Percentiles rank a stretch among this genome's conserved stretches.
Evolutionary conservation across 495 filamentous ascomycete genomes (phyloP).

Genomic region (Annulohypoxylon moriforme): DNA sequence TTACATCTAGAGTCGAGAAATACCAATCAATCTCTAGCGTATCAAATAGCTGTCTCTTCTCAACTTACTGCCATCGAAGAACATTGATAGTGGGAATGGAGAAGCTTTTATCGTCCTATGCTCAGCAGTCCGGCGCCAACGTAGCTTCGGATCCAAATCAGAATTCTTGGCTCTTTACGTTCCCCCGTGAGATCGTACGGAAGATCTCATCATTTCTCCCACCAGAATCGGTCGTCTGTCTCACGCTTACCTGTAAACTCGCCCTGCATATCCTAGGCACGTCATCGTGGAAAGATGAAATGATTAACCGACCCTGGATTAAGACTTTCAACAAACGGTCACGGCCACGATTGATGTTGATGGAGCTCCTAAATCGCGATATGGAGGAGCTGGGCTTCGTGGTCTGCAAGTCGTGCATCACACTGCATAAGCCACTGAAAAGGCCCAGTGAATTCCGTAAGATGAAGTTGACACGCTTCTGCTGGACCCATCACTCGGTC

Average conservation of each 20-base stretch:
- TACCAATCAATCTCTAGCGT: background rate
- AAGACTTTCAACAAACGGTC: background rate
- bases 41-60: background rate
- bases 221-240: background rate
- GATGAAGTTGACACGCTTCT: background rate
- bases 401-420: constrained; percentile 1
- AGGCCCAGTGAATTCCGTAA: constrained; percentile 1
- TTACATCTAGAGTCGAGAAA: background rate
- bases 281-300: constrained; percentile 1
- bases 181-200: constrained; percentile 1
- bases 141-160: constrained; percentile 9
- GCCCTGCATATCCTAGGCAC: background rate
- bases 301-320: background rate
- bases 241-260: constrained; percentile 9
- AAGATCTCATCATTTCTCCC: constrained; percentile 5
- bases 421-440: background rate
- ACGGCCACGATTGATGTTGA: background rate
- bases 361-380: background rate
- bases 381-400: background rate
- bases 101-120: background rate
- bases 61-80: background rate
- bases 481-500: background rate
- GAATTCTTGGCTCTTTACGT: background rate
- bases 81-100: background rate
- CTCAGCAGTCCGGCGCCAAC: background rate